Conservation (phyloP, 2,329 filamentous ascomycete genomes). For the Aspergillus eucalypticola region DNA sequence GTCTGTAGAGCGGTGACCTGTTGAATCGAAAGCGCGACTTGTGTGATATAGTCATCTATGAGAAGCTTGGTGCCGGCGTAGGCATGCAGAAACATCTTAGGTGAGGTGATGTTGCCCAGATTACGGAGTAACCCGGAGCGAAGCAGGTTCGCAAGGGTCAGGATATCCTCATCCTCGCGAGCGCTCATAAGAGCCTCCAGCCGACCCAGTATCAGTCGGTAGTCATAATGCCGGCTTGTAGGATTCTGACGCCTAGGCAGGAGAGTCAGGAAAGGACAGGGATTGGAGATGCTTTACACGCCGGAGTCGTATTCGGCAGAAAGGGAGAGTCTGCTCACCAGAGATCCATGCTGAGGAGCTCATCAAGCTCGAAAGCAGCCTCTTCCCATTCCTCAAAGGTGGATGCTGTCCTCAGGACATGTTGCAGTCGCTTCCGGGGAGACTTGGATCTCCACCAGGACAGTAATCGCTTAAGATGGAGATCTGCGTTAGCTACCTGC, state of each 20-base stretch:
- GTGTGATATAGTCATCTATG: slow-evolving; percentile 86
- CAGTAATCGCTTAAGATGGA: slow-evolving; percentile 60
- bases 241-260: slow-evolving; percentile 74
- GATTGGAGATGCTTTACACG: no score
- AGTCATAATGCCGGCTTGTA: slow-evolving; percentile 80
- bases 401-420: slow-evolving; percentile 65
- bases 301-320: not conserved
- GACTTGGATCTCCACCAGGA: slow-evolving; percentile 68
- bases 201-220: slow-evolving; percentile 76
- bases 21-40: slow-evolving; percentile 77
- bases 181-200: slow-evolving; percentile 69
- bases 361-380: slow-evolving; percentile 80
- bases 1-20: slow-evolving; percentile 71
- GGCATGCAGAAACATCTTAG: slow-evolving; percentile 78
- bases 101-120: slow-evolving; percentile 83
- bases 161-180: slow-evolving; percentile 69
- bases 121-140: slow-evolving; percentile 78
- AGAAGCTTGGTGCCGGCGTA: slow-evolving; percentile 87
- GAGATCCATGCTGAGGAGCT: slow-evolving; percentile 74
- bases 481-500: not conserved
- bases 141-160: slow-evolving; percentile 74
- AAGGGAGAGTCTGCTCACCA: slow-evolving; percentile 56
- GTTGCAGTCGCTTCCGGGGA: slow-evolving; percentile 64
- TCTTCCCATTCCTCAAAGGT: slow-evolving; percentile 85
- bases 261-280: not conserved